Percentiles rank a stretch among this genome's conserved stretches.
Evolutionary conservation across 306 rosid genomes (phyloP).

Genomic region (Sophora flavescens): DNA sequence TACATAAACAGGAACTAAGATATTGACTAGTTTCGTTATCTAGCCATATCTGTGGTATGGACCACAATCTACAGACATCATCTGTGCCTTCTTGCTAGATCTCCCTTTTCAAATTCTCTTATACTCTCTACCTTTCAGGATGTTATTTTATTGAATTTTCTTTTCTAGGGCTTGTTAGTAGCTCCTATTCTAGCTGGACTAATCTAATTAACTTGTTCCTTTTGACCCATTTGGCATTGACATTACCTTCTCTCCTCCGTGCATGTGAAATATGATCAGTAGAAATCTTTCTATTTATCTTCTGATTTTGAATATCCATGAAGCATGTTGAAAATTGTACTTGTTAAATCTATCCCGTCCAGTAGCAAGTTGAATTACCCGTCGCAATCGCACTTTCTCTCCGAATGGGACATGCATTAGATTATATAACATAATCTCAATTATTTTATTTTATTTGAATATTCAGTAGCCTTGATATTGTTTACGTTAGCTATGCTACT

Average conservation of each 20-base stretch:
- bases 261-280: not conserved
- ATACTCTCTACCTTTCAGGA: not conserved
- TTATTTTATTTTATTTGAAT: not conserved
- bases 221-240: conserved; percentile 28
- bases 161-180: conserved; percentile 19
- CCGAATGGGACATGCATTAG: not conserved
- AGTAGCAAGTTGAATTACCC: conserved; percentile 7
- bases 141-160: not conserved
- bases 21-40: conserved; percentile 46
- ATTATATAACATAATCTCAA: not conserved
- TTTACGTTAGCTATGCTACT: not conserved
- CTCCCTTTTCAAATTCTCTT: conserved; percentile 17
- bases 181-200: not conserved
- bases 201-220: not conserved
- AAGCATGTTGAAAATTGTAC: conserved; percentile 34
- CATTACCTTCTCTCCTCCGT: not conserved
- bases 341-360: conserved; percentile 9
- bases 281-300: not conserved
- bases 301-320: not conserved
- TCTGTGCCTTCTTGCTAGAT: not conserved
- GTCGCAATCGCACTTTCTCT: not conserved
- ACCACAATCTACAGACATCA: conserved; percentile 48
- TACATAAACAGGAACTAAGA: conserved; percentile 37
- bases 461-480: not conserved
- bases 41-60: conserved; percentile 39